Conservation (phyloP, 768 basidiomycete species). For the Naganishia vishniacii region DNA sequence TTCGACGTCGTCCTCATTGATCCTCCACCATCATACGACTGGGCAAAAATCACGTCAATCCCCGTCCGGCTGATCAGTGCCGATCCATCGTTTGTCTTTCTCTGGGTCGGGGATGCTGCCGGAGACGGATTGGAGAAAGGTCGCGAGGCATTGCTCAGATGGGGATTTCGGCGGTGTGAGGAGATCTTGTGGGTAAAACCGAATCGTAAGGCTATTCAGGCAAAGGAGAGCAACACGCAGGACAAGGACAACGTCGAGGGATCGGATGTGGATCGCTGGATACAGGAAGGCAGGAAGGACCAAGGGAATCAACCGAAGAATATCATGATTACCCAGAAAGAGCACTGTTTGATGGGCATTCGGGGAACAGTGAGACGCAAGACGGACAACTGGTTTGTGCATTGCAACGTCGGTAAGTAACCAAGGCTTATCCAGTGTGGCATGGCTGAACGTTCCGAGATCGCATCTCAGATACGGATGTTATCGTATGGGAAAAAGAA, state of each 20-base stretch:
- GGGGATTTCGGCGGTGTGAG: conserved; percentile 83
- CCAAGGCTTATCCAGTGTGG: conserved; percentile 27
- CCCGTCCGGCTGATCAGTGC: conserved; percentile 76
- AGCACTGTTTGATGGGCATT: conserved; percentile 96
- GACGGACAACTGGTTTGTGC: conserved; percentile 93
- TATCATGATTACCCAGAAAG: conserved; percentile 79
- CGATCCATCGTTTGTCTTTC: conserved; percentile 86
- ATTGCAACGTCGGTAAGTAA: conserved; percentile 88
- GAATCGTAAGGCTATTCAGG: conserved; percentile 67
- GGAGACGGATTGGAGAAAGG: conserved; percentile 87
- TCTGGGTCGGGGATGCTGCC: conserved; percentile 92
- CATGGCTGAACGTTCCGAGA: conserved; percentile 12
- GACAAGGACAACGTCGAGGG: not conserved
- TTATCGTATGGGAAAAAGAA: conserved; percentile 83
- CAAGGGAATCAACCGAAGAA: conserved; percentile 59
- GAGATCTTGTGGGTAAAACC: conserved; percentile 99
- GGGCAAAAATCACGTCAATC: conserved; percentile 74
- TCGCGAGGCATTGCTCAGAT: conserved; percentile 79
- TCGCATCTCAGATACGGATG: conserved; percentile 70
- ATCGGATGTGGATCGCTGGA: not conserved
- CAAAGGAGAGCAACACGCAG: not conserved
- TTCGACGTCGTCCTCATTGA: conserved; percentile 90
- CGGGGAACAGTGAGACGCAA: conserved; percentile 90
- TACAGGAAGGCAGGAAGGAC: conserved; percentile 19
- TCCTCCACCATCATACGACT: conserved; percentile 64